Conservation (phyloP, 495 filamentous ascomycete species). For the Talaromyces stipitatus region DNA sequence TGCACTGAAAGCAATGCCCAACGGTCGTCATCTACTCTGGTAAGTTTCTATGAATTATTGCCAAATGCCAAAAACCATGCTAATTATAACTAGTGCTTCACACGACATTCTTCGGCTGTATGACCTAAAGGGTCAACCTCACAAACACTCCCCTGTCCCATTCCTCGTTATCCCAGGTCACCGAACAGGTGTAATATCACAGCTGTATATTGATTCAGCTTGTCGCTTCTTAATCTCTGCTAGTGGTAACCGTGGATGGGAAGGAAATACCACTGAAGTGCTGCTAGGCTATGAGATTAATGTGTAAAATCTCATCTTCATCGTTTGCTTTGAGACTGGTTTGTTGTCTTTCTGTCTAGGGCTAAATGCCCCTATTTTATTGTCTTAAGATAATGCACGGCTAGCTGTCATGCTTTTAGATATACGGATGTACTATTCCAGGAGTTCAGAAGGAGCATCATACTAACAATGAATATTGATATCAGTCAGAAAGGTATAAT, state of each 20-base stretch:
- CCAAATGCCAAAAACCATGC: not conserved
- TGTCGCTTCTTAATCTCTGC: slow-evolving; percentile 86
- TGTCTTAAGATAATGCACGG: not conserved
- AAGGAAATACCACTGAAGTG: slow-evolving; percentile 86
- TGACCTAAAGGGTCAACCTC: slow-evolving; percentile 59
- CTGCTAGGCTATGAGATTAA: slow-evolving; percentile 91
- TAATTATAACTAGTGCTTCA: slow-evolving; percentile 54
- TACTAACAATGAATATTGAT: not conserved
- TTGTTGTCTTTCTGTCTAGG: not conserved
- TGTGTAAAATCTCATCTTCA: slow-evolving; percentile 1
- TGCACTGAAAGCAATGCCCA: slow-evolving; percentile 82
- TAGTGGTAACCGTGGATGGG: slow-evolving; percentile 90
- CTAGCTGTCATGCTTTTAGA: not conserved
- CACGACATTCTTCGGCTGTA: slow-evolving; percentile 92
- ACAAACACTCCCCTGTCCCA: slow-evolving; percentile 74
- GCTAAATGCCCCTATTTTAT: not conserved
- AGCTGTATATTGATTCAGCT: slow-evolving; percentile 76
- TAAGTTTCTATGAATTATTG: slow-evolving; percentile 24
- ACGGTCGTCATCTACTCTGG: slow-evolving; percentile 89
- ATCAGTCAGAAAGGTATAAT: not conserved
- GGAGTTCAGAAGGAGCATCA: not conserved
- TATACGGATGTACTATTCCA: not conserved
- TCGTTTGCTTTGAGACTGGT: not conserved
- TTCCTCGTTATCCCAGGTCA: slow-evolving; percentile 94
- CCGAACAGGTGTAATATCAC: slow-evolving; percentile 80